Evolutionary conservation across 23 red algal species (phyloP).

Genomic region (Gracilaria domingensis): DNA sequence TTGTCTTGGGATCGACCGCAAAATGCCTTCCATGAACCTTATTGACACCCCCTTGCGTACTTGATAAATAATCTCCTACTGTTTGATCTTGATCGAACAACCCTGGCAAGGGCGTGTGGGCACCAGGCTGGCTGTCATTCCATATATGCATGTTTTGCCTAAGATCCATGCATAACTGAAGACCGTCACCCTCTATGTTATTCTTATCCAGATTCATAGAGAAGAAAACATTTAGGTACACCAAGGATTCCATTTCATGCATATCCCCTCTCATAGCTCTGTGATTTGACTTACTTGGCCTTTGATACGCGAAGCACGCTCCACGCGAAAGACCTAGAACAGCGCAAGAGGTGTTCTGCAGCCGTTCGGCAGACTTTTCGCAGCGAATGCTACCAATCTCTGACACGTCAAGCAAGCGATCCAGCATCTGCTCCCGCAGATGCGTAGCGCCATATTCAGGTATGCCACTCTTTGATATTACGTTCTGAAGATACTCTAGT

Average conservation of each 20-base stretch:
- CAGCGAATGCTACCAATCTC: not conserved
- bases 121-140: not conserved
- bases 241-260: not conserved
- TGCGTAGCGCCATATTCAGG: constrained; percentile 11
- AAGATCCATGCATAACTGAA: not conserved
- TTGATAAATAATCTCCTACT: not conserved
- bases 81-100: not conserved
- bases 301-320: constrained; percentile 2
- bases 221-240: constrained; percentile 7
- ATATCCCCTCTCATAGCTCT: no score
- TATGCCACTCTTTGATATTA: constrained; percentile 47
- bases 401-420: constrained; percentile 16
- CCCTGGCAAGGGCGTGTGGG: not conserved
- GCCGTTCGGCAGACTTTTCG: not conserved
- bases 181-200: constrained; percentile 4
- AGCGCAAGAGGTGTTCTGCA: constrained; percentile 38
- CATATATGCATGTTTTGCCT: not conserved
- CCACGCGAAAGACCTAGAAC: constrained; percentile 38
- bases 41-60: not conserved
- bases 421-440: constrained; percentile 17
- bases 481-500: constrained; percentile 35
- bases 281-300: not conserved
- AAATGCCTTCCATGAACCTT: constrained; percentile 17
- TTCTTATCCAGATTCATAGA: not conserved
- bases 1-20: constrained; percentile 31